A percentile compares a stretch with the other conserved stretches of the same genome.
Conservation (phyloP, 805 yeast genomes). For the Wickerhamiella lipophila region DNA sequence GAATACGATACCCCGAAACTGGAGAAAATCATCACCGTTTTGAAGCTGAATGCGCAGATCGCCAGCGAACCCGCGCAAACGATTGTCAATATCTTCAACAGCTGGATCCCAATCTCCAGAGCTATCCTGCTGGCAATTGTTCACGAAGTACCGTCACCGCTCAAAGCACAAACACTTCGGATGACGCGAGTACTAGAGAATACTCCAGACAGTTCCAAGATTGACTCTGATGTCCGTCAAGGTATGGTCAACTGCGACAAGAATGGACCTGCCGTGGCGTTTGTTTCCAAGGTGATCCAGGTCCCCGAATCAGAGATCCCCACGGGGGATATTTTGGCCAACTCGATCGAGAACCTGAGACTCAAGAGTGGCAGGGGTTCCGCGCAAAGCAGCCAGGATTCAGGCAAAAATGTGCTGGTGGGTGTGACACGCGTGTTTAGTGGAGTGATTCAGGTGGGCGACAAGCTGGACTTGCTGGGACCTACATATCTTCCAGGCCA, state of each 20-base stretch:
- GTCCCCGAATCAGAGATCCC: conserved; percentile 77
- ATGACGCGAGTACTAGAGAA: conserved; percentile 53
- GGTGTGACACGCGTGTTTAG: conserved; percentile 85
- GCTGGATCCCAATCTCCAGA: conserved; percentile 88
- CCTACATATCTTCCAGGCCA: conserved; percentile 75
- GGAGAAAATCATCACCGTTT: conserved; percentile 58
- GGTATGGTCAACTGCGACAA: conserved; percentile 58
- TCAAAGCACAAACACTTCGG: conserved; percentile 57
- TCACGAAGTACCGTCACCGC: conserved; percentile 75
- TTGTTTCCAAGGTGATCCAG: conserved; percentile 79
- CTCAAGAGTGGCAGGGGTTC: background rate
- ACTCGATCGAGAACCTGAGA: conserved; percentile 20
- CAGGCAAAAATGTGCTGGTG: conserved; percentile 49
- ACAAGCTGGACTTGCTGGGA: conserved; percentile 60
- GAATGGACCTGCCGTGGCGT: conserved; percentile 57
- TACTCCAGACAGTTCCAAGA: conserved; percentile 38
- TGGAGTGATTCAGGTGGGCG: conserved; percentile 69
- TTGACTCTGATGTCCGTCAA: conserved; percentile 36
- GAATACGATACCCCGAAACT: conserved; percentile 58
- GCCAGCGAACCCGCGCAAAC: conserved; percentile 63
- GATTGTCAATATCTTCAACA: conserved; percentile 59
- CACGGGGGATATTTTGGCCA: conserved; percentile 33
- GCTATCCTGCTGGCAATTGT: conserved; percentile 75
- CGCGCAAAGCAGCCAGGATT: conserved; percentile 26
- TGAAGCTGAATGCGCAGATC: conserved; percentile 51